A percentile compares a stretch with the other conserved stretches of the same genome.
Conservation (phyloP, 2,329 filamentous ascomycete species). For the Exserohilum rostratum region DNA sequence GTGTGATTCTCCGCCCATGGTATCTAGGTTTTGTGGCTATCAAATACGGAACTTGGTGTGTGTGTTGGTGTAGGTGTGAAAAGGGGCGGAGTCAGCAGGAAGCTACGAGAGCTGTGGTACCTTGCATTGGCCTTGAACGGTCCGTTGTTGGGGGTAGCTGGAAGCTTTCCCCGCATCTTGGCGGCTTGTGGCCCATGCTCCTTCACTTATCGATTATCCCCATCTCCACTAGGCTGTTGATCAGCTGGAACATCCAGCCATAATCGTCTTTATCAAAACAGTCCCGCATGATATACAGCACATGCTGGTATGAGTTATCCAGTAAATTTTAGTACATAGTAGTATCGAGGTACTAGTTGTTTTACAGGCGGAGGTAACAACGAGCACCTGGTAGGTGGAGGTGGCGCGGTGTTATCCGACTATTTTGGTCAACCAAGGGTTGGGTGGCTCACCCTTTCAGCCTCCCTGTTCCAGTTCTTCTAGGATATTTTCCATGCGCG, state of each 20-base stretch:
- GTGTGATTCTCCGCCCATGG: conserved; percentile 47
- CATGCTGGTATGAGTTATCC: no score
- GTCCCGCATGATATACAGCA: no score
- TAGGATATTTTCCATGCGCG: neutral
- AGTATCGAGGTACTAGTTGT: no score
- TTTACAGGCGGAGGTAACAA: no score
- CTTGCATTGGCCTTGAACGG: conserved; percentile 28
- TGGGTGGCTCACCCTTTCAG: neutral
- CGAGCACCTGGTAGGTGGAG: no score
- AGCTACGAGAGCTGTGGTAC: conserved; percentile 23
- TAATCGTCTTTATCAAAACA: no score
- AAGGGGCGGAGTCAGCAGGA: conserved; percentile 12
- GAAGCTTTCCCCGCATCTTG: conserved; percentile 38
- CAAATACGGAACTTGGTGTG: neutral
- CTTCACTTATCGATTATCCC: conserved; percentile 15
- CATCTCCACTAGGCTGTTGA: conserved; percentile 4
- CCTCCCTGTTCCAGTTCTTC: no score
- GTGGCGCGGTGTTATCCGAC: no score
- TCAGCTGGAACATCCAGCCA: no score
- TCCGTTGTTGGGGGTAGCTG: conserved; percentile 13
- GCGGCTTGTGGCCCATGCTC: conserved; percentile 15
- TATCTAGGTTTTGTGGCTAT: conserved; percentile 5
- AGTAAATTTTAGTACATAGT: no score
- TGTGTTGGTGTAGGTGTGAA: conserved; percentile 4
- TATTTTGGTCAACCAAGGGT: no score